A percentile compares a stretch with the other conserved stretches of the same genome.
These are phyloP conservation scores for Aphanomyces cochlioides DNA, from an alignment of 352 stramenopile species.

Conservation along the genomic window DNA sequence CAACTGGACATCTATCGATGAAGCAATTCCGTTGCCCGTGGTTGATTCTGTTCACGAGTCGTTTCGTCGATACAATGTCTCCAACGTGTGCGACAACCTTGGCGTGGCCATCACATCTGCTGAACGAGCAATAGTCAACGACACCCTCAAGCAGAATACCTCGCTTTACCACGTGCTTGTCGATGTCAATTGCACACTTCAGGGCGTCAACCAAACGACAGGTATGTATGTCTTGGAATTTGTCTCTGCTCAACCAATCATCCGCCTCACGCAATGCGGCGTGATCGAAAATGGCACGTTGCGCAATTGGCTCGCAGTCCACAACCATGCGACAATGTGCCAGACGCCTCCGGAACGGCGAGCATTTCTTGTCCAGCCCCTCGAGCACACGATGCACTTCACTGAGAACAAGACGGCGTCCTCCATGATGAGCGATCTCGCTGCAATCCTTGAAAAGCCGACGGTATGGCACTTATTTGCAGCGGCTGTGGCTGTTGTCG, in stretches of 20 bases:
- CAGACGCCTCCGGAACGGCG: conserved; percentile 75
- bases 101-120: conserved; percentile 85
- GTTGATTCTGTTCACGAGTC: conserved; percentile 3
- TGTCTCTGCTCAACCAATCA: conserved; percentile 67
- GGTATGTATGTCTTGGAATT: conserved; percentile 83
- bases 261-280: conserved; percentile 77
- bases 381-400: conserved; percentile 57
- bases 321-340: conserved; percentile 76
- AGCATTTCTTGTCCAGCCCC: conserved; percentile 75
- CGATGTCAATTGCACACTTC: conserved; percentile 83
- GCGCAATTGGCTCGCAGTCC: conserved; percentile 82
- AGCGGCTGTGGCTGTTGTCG: background rate
- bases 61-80: conserved; percentile 84
- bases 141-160: conserved; percentile 59
- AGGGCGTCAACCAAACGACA: conserved; percentile 64
- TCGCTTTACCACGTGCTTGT: conserved; percentile 75
- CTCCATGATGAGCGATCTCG: background rate
- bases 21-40: background rate
- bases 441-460: conserved; percentile 13
- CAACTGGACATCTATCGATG: conserved; percentile 23
- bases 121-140: conserved; percentile 44
- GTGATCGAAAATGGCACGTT: conserved; percentile 80
- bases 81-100: conserved; percentile 74
- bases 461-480: conserved; percentile 3
- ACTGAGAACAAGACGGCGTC: background rate